Evolutionary conservation across 2,329 filamentous ascomycete genomes (phyloP).

Genomic region (Sarocladium oryzae): DNA sequence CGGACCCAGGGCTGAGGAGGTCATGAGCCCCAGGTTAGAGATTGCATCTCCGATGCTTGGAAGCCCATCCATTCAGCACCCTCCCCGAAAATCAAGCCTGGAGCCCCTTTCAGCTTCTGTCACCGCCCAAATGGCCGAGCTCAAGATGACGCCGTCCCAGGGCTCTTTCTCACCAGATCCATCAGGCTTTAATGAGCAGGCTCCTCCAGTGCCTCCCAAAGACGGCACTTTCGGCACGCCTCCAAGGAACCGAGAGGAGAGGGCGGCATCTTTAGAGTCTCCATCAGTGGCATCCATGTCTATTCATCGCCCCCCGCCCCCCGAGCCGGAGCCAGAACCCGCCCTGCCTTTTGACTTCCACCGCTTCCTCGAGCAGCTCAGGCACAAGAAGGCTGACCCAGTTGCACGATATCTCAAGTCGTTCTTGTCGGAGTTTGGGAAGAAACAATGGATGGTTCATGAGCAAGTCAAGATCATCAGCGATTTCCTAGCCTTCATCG

Average conservation of each 20-base stretch:
- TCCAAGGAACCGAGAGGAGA: slow-evolving; percentile 32
- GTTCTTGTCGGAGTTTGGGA: slow-evolving; percentile 89
- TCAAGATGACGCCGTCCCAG: slow-evolving; percentile 22
- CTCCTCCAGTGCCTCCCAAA: slow-evolving; percentile 55
- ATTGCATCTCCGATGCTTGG: slow-evolving; percentile 72
- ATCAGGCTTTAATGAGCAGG: slow-evolving; percentile 36
- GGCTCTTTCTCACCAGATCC: slow-evolving; percentile 31
- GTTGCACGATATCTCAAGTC: slow-evolving; percentile 94
- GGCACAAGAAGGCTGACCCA: slow-evolving; percentile 95
- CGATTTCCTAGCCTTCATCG: slow-evolving; percentile 93
- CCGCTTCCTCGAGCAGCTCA: slow-evolving; percentile 88
- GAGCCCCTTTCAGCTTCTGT: slow-evolving; percentile 57
- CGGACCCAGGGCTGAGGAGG: slow-evolving; percentile 69
- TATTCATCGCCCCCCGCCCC: slow-evolving; percentile 59
- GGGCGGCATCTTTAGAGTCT: slow-evolving; percentile 20
- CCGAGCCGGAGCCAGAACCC: slow-evolving; percentile 72
- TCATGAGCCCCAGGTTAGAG: slow-evolving; percentile 86
- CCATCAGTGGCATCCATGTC: slow-evolving; percentile 43
- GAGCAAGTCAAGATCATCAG: slow-evolving; percentile 99
- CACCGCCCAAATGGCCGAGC: slow-evolving; percentile 41
- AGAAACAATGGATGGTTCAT: slow-evolving; percentile 99
- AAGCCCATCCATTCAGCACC: slow-evolving; percentile 60
- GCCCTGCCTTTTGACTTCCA: slow-evolving; percentile 94
- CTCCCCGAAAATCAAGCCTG: slow-evolving; percentile 79
- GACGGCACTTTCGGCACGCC: slow-evolving; percentile 42